These are phyloP conservation scores for Metschnikowia hibisci DNA, from an alignment of 805 yeast genomes.

Conservation along the genomic window DNA sequence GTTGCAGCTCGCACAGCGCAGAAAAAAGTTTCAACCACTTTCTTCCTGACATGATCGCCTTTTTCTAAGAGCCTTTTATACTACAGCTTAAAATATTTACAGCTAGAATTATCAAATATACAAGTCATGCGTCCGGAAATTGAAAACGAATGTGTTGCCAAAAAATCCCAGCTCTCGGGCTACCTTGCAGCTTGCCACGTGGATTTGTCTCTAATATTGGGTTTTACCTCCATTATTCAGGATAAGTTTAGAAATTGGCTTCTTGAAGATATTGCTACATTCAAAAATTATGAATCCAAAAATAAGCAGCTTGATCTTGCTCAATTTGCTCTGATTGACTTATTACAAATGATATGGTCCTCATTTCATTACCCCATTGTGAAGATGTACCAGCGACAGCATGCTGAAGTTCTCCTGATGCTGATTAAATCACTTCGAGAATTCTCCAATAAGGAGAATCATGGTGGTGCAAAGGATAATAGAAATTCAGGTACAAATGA, in stretches of 20 bases:
- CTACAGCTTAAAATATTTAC: background rate
- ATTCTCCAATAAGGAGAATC: background rate
- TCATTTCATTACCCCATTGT: constrained; percentile 63
- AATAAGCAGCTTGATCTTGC: constrained; percentile 13
- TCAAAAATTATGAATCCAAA: constrained; percentile 16
- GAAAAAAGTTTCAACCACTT: constrained; percentile 3
- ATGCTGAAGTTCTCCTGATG: constrained; percentile 23
- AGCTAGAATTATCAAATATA: no score
- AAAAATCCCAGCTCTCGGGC: constrained; percentile 28
- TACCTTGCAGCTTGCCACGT: constrained; percentile 20
- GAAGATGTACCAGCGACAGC: constrained; percentile 48
- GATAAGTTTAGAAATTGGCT: constrained; percentile 45
- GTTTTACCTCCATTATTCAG: constrained; percentile 47
- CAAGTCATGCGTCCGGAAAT: constrained; percentile 6
- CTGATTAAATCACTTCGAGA: constrained; percentile 18
- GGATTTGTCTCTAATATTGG: constrained; percentile 45
- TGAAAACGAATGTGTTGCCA: constrained; percentile 9
- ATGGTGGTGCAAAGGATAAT: background rate
- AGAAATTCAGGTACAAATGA: constrained; percentile 7
- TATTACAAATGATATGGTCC: constrained; percentile 51
- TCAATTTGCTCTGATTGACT: constrained; percentile 36
- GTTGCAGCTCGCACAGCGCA: background rate
- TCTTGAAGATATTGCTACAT: constrained; percentile 29
- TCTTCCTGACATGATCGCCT: constrained; percentile 2
- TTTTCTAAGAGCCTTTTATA: background rate